A percentile compares a stretch with the other conserved stretches of the same genome.
phyloP scores from a whole-genome alignment of 176 grass and related monocot species.

The Poa pratensis region DNA sequence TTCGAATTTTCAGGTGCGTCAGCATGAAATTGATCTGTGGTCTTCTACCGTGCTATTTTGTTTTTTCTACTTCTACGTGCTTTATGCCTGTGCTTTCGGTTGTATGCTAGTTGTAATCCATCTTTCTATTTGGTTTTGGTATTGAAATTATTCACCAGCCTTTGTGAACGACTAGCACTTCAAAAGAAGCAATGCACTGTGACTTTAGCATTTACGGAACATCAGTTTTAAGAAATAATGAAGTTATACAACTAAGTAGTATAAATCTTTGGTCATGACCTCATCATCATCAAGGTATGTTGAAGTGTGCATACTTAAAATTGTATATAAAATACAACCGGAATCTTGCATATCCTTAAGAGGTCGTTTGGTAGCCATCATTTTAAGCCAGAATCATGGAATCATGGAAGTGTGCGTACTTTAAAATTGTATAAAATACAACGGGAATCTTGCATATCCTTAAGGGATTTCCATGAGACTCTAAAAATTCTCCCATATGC shows the following conservation, averaged over 20 bases:
- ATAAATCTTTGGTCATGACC: constrained; percentile 10
- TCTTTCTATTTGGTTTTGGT: constrained; percentile 21
- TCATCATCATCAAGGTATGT: constrained; percentile 18
- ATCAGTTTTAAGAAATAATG: background rate
- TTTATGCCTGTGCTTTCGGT: too few relatives aligned
- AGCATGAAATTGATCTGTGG: background rate
- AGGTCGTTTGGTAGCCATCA: too few relatives aligned
- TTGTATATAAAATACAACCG: background rate
- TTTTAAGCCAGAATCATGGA: too few relatives aligned
- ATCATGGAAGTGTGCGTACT: background rate
- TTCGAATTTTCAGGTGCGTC: constrained; percentile 65
- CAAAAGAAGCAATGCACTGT: background rate
- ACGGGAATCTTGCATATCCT: background rate
- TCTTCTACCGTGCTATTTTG: background rate
- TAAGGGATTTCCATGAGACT: background rate
- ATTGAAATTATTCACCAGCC: background rate
- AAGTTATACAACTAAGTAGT: background rate
- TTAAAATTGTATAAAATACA: background rate
- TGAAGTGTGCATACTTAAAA: background rate
- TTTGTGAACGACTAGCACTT: background rate
- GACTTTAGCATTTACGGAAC: background rate
- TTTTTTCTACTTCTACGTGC: background rate
- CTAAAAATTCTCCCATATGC: background rate
- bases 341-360: background rate
- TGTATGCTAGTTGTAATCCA: background rate